Evolutionary conservation across 1,284 basidiomycete genomes (phyloP), one percentile per base, ranked within the genome.

Genomic region (Pascua sp.): DNA sequence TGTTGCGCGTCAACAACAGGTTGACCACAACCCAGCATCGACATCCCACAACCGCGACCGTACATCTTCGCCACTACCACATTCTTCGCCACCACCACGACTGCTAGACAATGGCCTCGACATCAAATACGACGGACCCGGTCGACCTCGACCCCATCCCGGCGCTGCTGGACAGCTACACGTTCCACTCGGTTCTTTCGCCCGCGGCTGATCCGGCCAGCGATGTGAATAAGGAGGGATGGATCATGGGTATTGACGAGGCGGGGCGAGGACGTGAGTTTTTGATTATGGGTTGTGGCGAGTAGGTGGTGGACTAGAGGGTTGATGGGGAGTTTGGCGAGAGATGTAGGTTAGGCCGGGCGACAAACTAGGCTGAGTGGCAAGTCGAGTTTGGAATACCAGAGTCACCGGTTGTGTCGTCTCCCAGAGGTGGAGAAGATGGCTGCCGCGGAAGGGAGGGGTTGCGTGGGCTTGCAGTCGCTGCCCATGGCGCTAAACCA

Each of bases 161-260:
- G 2, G 81, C 86, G 0, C 79, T 93, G 32, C 80, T 80, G 5
- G 82, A 85, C 37, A 90, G 90, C 0, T 94, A 94, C 73, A 86
- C 87, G 0, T 88, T 90, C 72, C 90, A 93, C 72, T 91, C 90
- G 0, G 81, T 84, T 84, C 89, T 32, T 84, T 85, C 77, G 1
- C 86, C 86, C 11, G 56, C 48, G 44, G 55, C 58, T 41, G 62
- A 62, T 5, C 56, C 51, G 13, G 59, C 50, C 24, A 0, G 85
- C 84, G n/a, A 89, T 86, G 54, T 38, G 24, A 62, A 62, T 57
- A 77, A 88, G 44, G 74, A 73, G 39, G 75, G 75, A 9, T 81
- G 80, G 79, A 78, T 96, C 50, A 86, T 98, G 55, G 95, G 95
- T 41, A 92, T 98, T 8, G 95, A 98, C 75, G 95, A 98, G 76